Base-by-base conservation (phyloP, 148 eudicot genomes). In the Pharnaceum exiguum region DNA sequence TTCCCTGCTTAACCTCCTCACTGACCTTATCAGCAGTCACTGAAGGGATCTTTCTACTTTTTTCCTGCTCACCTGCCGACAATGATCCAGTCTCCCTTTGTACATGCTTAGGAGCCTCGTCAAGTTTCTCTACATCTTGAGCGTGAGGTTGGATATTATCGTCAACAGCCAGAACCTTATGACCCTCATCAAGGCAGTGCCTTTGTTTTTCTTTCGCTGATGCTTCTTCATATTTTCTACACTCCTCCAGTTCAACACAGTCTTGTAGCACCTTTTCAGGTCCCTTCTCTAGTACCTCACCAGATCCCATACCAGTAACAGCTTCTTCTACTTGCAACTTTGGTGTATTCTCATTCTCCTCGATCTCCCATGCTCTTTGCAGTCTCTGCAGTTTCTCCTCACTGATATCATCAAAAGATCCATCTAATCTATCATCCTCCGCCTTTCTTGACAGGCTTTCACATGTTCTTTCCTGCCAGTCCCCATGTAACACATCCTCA, bases 401-500 rank as follows among this genome's bases (percentile, higher is more conserved):
- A 25, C 16, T 27, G 16, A 16, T 10, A 9, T 54, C 40, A 66
- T 44, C 33, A 8, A 46, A 32, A 25, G 59, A 51, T 45, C 32
- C 44, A 17, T 58, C 59, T 11, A 25, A 59, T 21, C 49, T 35
- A 26, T 42, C 25, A 18, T 51, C 16, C 35, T 57, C 49, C 65
- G 25, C 28, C 39, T 28, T 22, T 38, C 56, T 30, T 18, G n/a
- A n/a, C n/a, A n/a, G n/a, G n/a, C n/a, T n/a, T n/a, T n/a, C n/a
- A n/a, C n/a, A 42, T 25, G 47, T 17, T 72, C 46, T 68, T 64
- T 66, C 46, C 38, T 47, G 51, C 61, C 50, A 69, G 33, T 48
- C 73, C 55, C 40, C 63, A 56, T 15, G 51, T 29, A 70, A 51
- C 47, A 51, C 71, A 47, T 23, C 43, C 51, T 63, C 63, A 59